Base-by-base conservation (phyloP, 1,284 basidiomycete genomes). In the Boletus holoroseus region DNA sequence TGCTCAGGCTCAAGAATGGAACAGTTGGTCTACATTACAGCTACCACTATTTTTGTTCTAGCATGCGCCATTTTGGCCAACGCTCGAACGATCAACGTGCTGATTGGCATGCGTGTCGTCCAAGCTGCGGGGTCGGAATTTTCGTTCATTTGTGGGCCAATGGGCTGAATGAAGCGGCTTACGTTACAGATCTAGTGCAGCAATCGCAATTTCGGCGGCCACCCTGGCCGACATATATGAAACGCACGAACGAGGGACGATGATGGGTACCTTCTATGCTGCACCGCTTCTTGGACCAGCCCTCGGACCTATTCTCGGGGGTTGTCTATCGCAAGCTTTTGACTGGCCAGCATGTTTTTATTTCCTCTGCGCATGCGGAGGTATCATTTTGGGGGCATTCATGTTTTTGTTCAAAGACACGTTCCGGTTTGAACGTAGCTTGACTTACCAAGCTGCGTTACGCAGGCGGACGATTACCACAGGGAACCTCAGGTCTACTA, bases 181-280 rank as follows among this genome's bases (percentile, higher is more conserved):
- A 41, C 45, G 90, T 44, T 56, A 41, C 45, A 90, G 88, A 20
- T 85, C 85, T 3, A 83, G 85, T 44, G 85, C 88, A 1, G 86
- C 90, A 7, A 77, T 91, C 20, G 70, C 85, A 0, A 81, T 91
- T 43, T 91, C 90, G 11, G 88, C 89, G 0, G 90, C 87, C 7
- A 87, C 87, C 7, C 71, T 94, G 5, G 85, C 85, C 2, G 89
- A 92, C 63, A 86, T 92, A 32, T 92, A 83, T 60, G 88, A 92
- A 44, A 77, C 84, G 0, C 74, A 80, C 39, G 87, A 92, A 63
- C 76, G 91, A 40, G 91, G 91, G 2, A 79, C 78, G 9, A 90
- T 78, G 76, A 85, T 91, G 76, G 88, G 88, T 1, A 72, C 88
- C 9, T 91, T 84, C 66, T 90, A 86, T 55, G 76, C 77, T 22